Conservation (phyloP, 441 rosid genomes). For the Populus tomentosa region DNA sequence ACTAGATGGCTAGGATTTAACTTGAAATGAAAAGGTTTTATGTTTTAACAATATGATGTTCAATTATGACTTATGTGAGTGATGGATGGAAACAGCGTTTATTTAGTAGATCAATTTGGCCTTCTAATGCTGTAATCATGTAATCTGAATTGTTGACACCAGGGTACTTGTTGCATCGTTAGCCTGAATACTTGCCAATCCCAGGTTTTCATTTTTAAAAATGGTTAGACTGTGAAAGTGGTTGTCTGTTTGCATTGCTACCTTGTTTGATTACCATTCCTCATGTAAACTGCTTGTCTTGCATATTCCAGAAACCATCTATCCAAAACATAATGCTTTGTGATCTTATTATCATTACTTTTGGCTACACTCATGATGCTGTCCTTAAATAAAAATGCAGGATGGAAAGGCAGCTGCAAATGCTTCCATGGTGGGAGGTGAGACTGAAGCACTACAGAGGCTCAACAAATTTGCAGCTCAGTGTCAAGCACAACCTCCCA, state of each 20-base stretch:
- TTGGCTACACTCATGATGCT: not conserved
- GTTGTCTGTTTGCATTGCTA: not conserved
- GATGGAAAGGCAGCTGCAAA: constrained; percentile 46
- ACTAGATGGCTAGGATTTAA: not conserved
- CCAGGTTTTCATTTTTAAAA: not conserved
- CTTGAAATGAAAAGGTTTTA: not conserved
- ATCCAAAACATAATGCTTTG: not conserved
- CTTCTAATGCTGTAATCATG: not conserved
- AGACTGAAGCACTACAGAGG: constrained; percentile 75
- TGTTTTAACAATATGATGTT: not conserved
- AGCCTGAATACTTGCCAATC: not conserved
- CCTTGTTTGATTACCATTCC: not conserved
- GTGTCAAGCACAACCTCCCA: constrained; percentile 69
- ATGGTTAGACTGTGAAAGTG: not conserved
- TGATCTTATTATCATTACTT: not conserved
- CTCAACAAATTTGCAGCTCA: constrained; percentile 69
- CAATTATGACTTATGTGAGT: not conserved
- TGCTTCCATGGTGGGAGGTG: constrained; percentile 80
- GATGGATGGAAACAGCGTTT: not conserved
- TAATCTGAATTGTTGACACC: not conserved
- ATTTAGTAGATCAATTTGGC: not conserved
- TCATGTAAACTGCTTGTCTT: not conserved
- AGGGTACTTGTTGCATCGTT: not conserved
- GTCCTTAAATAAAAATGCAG: constrained; percentile 31
- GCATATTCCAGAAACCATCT: not conserved